A percentile compares a stretch with the other conserved stretches of the same genome.
phyloP scores from a whole-genome alignment of 768 basidiomycete genomes.

The Chiua virens region DNA sequence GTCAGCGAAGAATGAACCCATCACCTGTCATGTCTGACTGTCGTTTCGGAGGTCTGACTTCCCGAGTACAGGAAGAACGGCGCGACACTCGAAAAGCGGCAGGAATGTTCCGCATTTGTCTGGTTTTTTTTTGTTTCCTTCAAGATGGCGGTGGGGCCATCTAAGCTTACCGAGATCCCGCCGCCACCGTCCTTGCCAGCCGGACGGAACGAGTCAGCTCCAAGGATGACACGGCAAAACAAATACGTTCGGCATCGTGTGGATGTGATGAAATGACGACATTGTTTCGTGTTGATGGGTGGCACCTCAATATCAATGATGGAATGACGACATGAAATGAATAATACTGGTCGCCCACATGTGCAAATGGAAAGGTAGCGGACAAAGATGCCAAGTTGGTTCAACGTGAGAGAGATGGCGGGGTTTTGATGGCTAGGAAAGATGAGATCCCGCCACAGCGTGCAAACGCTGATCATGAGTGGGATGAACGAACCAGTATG shows the following conservation, averaged over 20 bases:
- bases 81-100: neutral
- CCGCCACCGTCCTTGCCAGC: constrained; percentile 21
- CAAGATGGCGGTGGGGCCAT: constrained; percentile 1
- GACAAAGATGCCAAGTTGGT: neutral
- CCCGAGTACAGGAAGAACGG: constrained; percentile 2
- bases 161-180: constrained; percentile 1
- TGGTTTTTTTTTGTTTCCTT: too few relatives aligned
- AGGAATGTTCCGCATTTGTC: constrained; percentile 1
- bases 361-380: constrained; percentile 5
- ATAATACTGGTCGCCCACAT: constrained; percentile 5
- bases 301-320: too few relatives aligned
- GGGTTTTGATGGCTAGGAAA: constrained; percentile 11
- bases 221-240: neutral
- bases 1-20: constrained; percentile 1
- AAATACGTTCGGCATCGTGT: constrained; percentile 1
- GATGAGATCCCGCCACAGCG: constrained; percentile 4
- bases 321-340: neutral
- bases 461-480: constrained; percentile 28
- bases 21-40: constrained; percentile 1
- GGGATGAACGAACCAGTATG: neutral
- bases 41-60: neutral
- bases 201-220: constrained; percentile 12
- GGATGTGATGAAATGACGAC: constrained; percentile 4
- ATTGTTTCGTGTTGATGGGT: constrained; percentile 7
- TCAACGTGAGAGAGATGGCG: neutral